Evolutionary conservation across 2,329 filamentous ascomycete species (phyloP).

Genomic region (Aspergillus amoenus): DNA sequence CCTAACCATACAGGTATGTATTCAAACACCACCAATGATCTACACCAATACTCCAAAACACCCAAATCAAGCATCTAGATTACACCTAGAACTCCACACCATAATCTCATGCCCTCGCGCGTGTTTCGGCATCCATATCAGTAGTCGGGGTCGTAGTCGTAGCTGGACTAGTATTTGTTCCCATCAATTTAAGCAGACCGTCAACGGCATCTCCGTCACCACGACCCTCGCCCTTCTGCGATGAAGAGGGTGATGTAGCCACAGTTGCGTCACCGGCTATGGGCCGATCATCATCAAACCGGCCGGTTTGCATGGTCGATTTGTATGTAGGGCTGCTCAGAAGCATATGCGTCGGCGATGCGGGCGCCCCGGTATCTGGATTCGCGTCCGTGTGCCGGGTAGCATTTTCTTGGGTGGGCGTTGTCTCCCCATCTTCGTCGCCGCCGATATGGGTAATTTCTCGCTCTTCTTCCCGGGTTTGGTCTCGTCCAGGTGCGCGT

Average conservation of each 20-base stretch:
- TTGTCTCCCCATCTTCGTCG: constrained; percentile 26
- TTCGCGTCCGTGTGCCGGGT: not conserved
- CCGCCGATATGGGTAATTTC: not conserved
- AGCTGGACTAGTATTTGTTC: constrained; percentile 19
- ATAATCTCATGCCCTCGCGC: not conserved
- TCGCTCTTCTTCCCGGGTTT: not conserved
- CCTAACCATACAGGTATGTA: not conserved
- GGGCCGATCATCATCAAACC: not conserved
- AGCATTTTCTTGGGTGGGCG: constrained; percentile 19
- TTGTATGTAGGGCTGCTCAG: constrained; percentile 30
- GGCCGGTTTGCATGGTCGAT: not conserved
- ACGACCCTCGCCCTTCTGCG: constrained; percentile 1
- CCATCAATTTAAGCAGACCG: constrained; percentile 42
- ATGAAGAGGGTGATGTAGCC: constrained; percentile 28
- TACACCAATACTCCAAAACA: not conserved
- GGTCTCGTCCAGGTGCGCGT: constrained; percentile 13
- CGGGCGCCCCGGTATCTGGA: not conserved
- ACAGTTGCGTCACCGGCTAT: not conserved
- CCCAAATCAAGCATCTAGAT: not conserved
- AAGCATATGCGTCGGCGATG: constrained; percentile 32
- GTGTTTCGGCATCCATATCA: not conserved
- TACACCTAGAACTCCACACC: not conserved
- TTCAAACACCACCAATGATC: not conserved
- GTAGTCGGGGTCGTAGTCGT: not conserved
- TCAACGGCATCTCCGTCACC: constrained; percentile 40